Evolutionary conservation across 345 rosid genomes (phyloP).

Genomic region (Melaleuca quinquenervia): DNA sequence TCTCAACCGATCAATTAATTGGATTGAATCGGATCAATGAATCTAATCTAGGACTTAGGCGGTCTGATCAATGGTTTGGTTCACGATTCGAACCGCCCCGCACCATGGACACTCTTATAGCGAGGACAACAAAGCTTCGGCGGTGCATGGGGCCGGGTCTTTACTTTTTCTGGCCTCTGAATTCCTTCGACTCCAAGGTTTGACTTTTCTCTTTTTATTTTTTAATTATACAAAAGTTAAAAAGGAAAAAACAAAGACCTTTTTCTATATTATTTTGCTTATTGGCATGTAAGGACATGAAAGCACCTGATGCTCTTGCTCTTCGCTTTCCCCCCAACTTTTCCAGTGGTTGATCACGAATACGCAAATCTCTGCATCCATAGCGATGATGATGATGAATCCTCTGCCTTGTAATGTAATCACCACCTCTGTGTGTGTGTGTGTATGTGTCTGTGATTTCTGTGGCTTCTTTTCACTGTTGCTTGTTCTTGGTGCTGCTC

Average conservation of each 20-base stretch:
- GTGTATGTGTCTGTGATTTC: background rate
- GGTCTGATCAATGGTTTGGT: too few species aligned
- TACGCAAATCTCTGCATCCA: background rate
- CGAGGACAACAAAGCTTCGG: too few species aligned
- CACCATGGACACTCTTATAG: too few species aligned
- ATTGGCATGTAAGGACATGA: background rate
- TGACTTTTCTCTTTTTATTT: background rate
- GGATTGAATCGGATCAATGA: too few species aligned
- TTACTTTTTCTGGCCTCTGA: too few species aligned
- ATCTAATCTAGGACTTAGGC: too few species aligned
- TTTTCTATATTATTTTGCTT: background rate
- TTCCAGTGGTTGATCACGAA: background rate
- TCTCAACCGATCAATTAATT: too few species aligned
- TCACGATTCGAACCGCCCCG: too few species aligned
- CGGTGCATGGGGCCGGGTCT: too few species aligned
- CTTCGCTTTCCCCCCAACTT: background rate
- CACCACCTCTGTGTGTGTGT: background rate
- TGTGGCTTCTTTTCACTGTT: background rate
- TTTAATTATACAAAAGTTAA: background rate
- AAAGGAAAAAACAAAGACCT: background rate
- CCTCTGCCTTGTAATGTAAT: background rate
- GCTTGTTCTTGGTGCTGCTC: background rate
- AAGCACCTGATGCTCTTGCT: background rate
- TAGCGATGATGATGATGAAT: background rate
- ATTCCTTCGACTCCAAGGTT: too few species aligned